Evolutionary conservation across 441 rosid genomes (phyloP).

Genomic region (Lepidium campestre): DNA sequence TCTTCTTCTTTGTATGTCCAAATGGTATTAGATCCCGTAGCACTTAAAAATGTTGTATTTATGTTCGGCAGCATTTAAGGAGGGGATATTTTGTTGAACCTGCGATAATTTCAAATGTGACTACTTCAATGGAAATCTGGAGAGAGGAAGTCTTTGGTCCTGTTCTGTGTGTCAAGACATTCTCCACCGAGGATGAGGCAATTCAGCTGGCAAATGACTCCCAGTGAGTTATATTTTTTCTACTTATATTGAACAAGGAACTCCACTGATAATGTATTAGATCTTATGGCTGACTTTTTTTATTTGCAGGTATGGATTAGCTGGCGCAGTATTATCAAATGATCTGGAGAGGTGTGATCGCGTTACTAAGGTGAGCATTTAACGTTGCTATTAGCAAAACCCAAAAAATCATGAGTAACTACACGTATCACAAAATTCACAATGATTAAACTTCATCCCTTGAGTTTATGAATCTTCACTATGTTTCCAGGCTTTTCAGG

Average conservation of each 20-base stretch:
- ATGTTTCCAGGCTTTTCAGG: slow-evolving; percentile 56
- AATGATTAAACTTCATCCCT: neutral
- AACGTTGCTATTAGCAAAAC: neutral
- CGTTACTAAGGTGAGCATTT: slow-evolving; percentile 62
- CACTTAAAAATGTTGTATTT: slow-evolving; percentile 3
- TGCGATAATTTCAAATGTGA: slow-evolving; percentile 66
- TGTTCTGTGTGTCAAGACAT: slow-evolving; percentile 82
- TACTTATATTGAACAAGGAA: neutral
- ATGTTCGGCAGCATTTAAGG: slow-evolving; percentile 60
- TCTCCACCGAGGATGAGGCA: slow-evolving; percentile 88
- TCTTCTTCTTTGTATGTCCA: neutral
- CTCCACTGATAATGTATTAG: neutral
- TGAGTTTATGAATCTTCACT: neutral
- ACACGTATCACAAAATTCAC: neutral
- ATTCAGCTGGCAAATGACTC: slow-evolving; percentile 88
- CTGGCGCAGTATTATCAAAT: slow-evolving; percentile 79
- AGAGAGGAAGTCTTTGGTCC: slow-evolving; percentile 99
- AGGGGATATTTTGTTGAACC: slow-evolving; percentile 87
- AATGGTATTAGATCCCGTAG: neutral
- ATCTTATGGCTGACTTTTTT: neutral
- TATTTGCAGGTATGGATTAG: slow-evolving; percentile 70
- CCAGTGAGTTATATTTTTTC: slow-evolving; percentile 47
- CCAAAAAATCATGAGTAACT: neutral
- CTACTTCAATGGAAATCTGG: slow-evolving; percentile 93
- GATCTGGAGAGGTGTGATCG: slow-evolving; percentile 93